These are phyloP conservation scores for Coemansia sp. DNA, from an alignment of 192 early-diverging fungal genomes.

Conservation along the genomic window DNA sequence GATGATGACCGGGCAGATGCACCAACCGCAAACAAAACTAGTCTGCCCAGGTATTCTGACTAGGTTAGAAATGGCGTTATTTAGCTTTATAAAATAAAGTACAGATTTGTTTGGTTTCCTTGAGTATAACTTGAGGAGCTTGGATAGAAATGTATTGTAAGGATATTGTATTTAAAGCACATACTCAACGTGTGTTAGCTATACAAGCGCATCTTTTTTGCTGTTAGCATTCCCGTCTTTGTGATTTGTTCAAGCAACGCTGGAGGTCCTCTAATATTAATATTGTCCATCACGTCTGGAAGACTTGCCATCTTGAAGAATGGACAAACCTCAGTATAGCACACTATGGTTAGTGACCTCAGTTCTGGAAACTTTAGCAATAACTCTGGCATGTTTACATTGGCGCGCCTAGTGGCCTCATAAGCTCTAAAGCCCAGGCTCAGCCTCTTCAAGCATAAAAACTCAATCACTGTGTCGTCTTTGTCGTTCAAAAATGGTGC, in stretches of 20 bases:
- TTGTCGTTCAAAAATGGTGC: neutral
- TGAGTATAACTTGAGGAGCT: too few relatives aligned
- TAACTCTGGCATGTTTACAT: neutral
- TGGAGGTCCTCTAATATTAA: neutral
- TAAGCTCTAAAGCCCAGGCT: neutral
- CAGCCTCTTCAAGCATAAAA: neutral
- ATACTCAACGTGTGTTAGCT: too few relatives aligned
- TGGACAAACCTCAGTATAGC: neutral
- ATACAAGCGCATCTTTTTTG: too few relatives aligned
- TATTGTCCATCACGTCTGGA: neutral
- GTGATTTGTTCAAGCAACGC: too few relatives aligned
- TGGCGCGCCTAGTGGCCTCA: neutral
- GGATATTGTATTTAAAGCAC: too few relatives aligned
- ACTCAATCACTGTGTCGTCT: neutral
- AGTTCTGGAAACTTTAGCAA: neutral
- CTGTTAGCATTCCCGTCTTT: too few relatives aligned
- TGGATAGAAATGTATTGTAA: too few relatives aligned
- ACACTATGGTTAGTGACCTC: neutral
- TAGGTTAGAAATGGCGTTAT: neutral
- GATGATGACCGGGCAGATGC: conserved; percentile 18
- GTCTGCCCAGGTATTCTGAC: neutral
- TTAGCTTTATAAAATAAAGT: neutral
- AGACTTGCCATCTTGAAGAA: neutral
- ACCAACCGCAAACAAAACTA: conserved; percentile 4
- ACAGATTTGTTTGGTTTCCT: neutral